These are phyloP conservation scores for Kwoniella heveanensis DNA, from an alignment of 768 basidiomycete species.

Conservation along the genomic window DNA sequence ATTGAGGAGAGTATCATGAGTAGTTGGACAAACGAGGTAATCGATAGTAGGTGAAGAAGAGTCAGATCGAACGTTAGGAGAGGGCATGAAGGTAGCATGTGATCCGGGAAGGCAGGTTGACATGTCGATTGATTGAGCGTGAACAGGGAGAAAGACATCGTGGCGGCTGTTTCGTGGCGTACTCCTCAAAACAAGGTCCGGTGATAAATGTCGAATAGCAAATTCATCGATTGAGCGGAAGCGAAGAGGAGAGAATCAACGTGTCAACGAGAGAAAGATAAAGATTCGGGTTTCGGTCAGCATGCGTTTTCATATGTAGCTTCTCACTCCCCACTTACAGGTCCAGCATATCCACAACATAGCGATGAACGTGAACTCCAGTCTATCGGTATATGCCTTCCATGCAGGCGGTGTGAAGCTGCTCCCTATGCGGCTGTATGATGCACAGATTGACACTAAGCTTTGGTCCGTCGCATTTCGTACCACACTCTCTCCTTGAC, in stretches of 20 bases:
- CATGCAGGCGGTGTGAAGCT: slow-evolving; percentile 36
- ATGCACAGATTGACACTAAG: too few relatives aligned
- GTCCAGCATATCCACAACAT: slow-evolving; percentile 52
- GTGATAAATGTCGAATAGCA: too few relatives aligned
- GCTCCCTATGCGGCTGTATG: background rate
- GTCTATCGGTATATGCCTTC: slow-evolving; percentile 39
- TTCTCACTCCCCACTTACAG: slow-evolving; percentile 36
- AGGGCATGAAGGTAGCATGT: slow-evolving; percentile 39
- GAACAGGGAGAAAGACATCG: slow-evolving; percentile 48
- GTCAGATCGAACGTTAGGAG: slow-evolving; percentile 44
- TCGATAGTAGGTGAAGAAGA: slow-evolving; percentile 39
- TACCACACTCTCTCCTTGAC: too few relatives aligned
- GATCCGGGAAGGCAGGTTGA: slow-evolving; percentile 5
- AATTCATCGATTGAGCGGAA: too few relatives aligned
- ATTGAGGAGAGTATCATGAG: slow-evolving; percentile 42
- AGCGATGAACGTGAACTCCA: slow-evolving; percentile 41
- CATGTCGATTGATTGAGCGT: slow-evolving; percentile 37
- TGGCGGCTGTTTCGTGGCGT: slow-evolving; percentile 44
- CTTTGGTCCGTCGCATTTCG: too few relatives aligned
- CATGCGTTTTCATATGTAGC: too few relatives aligned
- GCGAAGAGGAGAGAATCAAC: too few relatives aligned
- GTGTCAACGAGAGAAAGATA: too few relatives aligned
- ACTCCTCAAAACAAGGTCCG: too few relatives aligned
- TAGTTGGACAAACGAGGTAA: slow-evolving; percentile 33
- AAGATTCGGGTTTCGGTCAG: too few relatives aligned